Evolutionary conservation across 2,329 filamentous ascomycete species (phyloP).

Genomic region (Paecilomyces variotii): DNA sequence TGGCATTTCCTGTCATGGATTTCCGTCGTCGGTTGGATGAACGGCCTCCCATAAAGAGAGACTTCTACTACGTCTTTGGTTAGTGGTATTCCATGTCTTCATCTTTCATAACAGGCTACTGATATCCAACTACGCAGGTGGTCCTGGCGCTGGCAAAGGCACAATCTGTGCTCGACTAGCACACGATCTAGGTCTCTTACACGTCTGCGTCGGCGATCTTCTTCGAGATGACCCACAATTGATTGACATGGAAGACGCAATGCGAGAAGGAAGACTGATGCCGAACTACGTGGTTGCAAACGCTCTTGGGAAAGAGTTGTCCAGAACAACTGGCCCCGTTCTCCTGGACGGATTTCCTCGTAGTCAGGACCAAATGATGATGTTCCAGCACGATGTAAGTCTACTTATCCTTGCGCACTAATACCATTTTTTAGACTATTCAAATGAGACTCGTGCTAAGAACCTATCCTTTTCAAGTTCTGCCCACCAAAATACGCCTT

Average conservation of each 20-base stretch:
- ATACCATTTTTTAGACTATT: neutral
- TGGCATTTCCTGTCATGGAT: neutral
- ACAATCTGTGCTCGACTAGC: neutral
- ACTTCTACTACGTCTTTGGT: neutral
- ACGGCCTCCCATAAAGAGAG: neutral
- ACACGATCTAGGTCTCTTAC: neutral
- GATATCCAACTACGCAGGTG: neutral
- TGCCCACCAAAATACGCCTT: neutral
- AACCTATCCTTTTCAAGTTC: neutral
- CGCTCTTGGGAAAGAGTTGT: neutral
- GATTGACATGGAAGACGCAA: neutral
- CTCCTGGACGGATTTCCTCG: slow-evolving; percentile 1
- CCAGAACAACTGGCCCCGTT: neutral
- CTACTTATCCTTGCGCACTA: neutral
- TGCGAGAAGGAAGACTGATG: neutral
- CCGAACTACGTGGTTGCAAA: neutral
- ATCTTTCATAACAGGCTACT: neutral
- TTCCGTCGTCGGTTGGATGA: neutral
- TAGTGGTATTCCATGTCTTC: neutral
- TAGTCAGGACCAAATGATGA: neutral
- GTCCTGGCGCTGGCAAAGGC: neutral
- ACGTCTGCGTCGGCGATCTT: neutral
- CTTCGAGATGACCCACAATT: neutral
- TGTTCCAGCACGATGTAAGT: neutral
- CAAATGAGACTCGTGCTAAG: neutral